phyloP scores from a whole-genome alignment of 768 basidiomycete species.

The Glaciozyma martinii region DNA sequence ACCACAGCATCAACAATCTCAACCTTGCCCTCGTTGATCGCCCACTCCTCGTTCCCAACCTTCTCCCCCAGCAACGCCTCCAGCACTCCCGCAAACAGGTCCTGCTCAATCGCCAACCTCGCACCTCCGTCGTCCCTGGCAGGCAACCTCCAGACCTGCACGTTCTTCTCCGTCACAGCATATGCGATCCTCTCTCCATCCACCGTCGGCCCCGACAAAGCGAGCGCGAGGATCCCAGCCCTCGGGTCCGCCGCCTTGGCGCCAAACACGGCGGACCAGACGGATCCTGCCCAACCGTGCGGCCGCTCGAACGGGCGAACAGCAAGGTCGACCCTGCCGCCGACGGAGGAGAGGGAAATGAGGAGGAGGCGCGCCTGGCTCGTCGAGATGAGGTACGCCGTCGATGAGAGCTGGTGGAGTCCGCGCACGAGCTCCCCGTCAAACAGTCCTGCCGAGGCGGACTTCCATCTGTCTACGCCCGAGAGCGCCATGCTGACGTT shows the following conservation, averaged over 20 bases:
- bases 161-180: constrained; percentile 30
- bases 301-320: constrained; percentile 34
- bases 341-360: constrained; percentile 33
- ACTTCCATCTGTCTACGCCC: constrained; percentile 38
- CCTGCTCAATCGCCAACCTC: constrained; percentile 22
- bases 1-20: constrained; percentile 36
- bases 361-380: constrained; percentile 35
- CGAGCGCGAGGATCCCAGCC: constrained; percentile 29
- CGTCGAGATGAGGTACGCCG: constrained; percentile 37
- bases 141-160: constrained; percentile 29
- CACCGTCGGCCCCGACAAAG: constrained; percentile 27
- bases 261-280: constrained; percentile 36
- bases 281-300: constrained; percentile 37
- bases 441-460: constrained; percentile 23
- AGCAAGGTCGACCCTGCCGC: constrained; percentile 35
- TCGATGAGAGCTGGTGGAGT: constrained; percentile 9
- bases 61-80: constrained; percentile 34
- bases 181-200: constrained; percentile 31
- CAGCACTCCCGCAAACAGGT: constrained; percentile 19
- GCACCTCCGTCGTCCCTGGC: constrained; percentile 15
- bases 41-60: constrained; percentile 35
- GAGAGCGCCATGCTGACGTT: constrained; percentile 48
- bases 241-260: constrained; percentile 19
- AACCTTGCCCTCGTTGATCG: constrained; percentile 31
- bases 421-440: constrained; percentile 36